Evolutionary conservation across 2,329 filamentous ascomycete species (phyloP), one percentile per base, ranked within the genome.

Genomic region (Amylocarpus encephaloides): DNA sequence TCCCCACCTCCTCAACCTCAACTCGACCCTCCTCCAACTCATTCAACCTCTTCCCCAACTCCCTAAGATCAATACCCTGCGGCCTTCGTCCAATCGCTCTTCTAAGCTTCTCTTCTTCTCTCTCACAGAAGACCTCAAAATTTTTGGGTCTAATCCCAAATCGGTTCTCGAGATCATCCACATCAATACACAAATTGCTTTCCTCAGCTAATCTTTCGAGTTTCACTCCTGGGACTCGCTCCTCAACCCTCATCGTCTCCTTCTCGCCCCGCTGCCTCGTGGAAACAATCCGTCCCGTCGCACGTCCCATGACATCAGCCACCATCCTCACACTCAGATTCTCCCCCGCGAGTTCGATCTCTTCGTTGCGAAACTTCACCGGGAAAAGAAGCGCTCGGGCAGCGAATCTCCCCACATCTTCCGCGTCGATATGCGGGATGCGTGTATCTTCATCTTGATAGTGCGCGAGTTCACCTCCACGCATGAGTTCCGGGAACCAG

Each of bases 201-300:
- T 43, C 32, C 13, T 30, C 32, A 4, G 40, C 40, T 22, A 43
- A 43, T 29, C 22, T 43, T 13, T 43, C 22, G 6, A 43, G 29
- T 5, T 22, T n/a, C 18, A 30, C 22, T 29, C 22, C 32, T 9
- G 40, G 15, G 9, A 29, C 40, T 13, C 29, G n/a, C 22, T 38
- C 46, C 4, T 44, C 49, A 52, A 50, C 48, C 15, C 49, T 53
- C 43, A 62, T 52, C 3, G 56, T 43, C 32, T 67, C 65, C 15
- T 53, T 62, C 5, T 45, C 32, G 1, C 43, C 56, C 18, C 54
- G 50, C 52, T 59, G 64, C 6, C 42, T 56, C 5, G 56, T 33
- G 0, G 10, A 10, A 1, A 71, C 59, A 0, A 63, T 53, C n/a
- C 58, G 62, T 0, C 68, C 66, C 13, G 60, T 68, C 34, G 68